Conservation (phyloP, 371 early-diverging fungal genomes). For the Apophysomyces trapeziformis region DNA sequence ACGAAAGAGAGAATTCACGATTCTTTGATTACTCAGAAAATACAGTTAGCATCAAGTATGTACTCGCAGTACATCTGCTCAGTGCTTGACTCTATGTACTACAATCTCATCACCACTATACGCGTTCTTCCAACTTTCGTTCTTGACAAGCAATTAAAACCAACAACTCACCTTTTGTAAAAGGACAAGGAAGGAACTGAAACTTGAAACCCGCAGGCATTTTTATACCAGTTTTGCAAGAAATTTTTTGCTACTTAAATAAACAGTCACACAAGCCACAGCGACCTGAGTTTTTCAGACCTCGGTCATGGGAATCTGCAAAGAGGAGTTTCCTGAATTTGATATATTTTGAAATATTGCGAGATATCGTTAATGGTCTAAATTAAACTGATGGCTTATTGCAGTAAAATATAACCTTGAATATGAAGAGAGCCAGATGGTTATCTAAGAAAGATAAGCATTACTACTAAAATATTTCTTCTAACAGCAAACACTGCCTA, state of each 20-base stretch:
- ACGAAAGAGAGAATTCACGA: not conserved
- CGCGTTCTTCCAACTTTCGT: not conserved
- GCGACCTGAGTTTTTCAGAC: not conserved
- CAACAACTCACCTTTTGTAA: no score
- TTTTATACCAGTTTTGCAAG: not conserved
- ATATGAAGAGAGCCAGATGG: no score
- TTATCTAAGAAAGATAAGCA: no score
- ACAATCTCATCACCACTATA: conserved; percentile 43
- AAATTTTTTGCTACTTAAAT: not conserved
- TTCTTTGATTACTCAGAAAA: conserved; percentile 34
- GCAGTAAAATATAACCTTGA: no score
- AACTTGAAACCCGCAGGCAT: not conserved
- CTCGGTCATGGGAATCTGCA: no score
- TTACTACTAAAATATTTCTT: no score
- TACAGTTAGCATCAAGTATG: conserved; percentile 44
- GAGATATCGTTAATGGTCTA: no score
- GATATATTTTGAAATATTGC: no score
- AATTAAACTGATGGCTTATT: no score
- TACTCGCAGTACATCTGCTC: conserved; percentile 40
- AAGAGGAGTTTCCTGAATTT: no score
- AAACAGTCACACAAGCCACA: conserved; percentile 5
- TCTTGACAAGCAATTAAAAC: not conserved
- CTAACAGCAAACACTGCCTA: no score
- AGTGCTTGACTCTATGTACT: conserved; percentile 55
- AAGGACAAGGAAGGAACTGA: not conserved